Base-by-base conservation (phyloP, 2,329 filamentous ascomycete genomes). In the Bipolaris zeicola region DNA sequence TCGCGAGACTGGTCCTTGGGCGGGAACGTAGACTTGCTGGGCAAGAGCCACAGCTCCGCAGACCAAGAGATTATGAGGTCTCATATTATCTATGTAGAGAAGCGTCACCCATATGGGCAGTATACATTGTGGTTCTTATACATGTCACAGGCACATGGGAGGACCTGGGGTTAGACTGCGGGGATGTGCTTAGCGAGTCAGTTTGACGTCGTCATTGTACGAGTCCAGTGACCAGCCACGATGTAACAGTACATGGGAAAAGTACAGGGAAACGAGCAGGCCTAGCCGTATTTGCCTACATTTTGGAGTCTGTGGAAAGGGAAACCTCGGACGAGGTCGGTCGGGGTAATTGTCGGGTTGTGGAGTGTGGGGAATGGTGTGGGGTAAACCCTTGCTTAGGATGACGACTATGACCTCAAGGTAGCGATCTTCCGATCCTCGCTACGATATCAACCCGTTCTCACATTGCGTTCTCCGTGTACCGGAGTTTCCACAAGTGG, bases 1-100 rank as follows among this genome's bases (percentile, higher is more conserved):
- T 24, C 65, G 64, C 11, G 62, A 53, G 3, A 62, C 65, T 2
- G 71, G 66, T 6, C 75, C 72, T 37, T 71, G 56, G 7, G 62
- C 58, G 13, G 70, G 65, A 4, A 75, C 54, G 38, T 77, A 77
- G 8, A 77, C 69, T 52, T 77, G 75, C 47, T 77, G 75, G n/a
- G 68, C 67, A 52, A 42, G 42, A 36, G 53, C 61, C 14, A 65
- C 38, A 6, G 60, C 50, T 14, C 54, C 45, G 20, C 37, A 42
- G 5, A 41, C 54, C 8, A 67, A 37, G 31, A 65, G 10, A 38
- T 28, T 37, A n/a, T 57, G 47, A 47, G 43, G 42, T 51, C 60
- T 66, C 66, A 68, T 68, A 16, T 2, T 54, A 41, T 20, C 33
- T 16, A 34, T 13, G 34, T 10, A 39, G 13, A 14, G 16, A 13